A percentile compares a stretch with the other conserved stretches of the same genome.
phyloP scores from a whole-genome alignment of 192 early-diverging fungal genomes.

The Linnemannia elongata region DNA sequence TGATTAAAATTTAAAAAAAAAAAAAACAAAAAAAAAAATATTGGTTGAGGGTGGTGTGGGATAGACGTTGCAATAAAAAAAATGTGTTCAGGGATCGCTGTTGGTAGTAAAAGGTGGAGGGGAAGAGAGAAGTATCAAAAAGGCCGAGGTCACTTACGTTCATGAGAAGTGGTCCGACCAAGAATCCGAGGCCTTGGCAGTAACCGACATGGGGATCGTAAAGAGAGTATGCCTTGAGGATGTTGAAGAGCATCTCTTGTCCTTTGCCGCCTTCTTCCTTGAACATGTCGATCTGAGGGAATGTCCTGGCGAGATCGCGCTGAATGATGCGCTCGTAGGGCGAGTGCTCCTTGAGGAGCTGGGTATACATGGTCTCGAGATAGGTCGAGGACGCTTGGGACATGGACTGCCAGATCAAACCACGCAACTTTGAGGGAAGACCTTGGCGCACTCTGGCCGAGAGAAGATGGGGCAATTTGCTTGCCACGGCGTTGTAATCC shows the following conservation, averaged over 20 bases:
- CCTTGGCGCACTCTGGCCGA: slow-evolving; percentile 81
- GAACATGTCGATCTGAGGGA: slow-evolving; percentile 91
- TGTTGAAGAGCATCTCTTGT: slow-evolving; percentile 88
- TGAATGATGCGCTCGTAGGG: slow-evolving; percentile 93
- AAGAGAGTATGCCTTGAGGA: slow-evolving; percentile 93
- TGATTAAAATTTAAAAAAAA: neutral
- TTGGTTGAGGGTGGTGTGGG: neutral
- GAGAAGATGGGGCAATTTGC: slow-evolving; percentile 76
- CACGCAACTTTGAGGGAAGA: slow-evolving; percentile 86
- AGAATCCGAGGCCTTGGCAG: slow-evolving; percentile 97
- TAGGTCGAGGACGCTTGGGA: slow-evolving; percentile 83
- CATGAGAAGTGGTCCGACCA: slow-evolving; percentile 93
- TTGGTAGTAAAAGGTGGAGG: neutral
- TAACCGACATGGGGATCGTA: slow-evolving; percentile 97
- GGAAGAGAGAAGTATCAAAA: too few species aligned
- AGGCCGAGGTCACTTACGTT: slow-evolving; percentile 70
- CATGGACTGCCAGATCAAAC: slow-evolving; percentile 94
- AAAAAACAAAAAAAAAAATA: too few species aligned
- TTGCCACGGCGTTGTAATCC: slow-evolving; percentile 80
- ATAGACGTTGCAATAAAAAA: neutral
- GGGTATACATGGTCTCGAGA: slow-evolving; percentile 86
- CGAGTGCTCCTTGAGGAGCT: slow-evolving; percentile 80
- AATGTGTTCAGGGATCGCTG: too few species aligned
- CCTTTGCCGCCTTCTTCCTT: slow-evolving; percentile 85
- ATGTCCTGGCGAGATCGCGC: slow-evolving; percentile 94